Conservation (phyloP, 768 basidiomycete species). For the Wakefieldia striispora region DNA sequence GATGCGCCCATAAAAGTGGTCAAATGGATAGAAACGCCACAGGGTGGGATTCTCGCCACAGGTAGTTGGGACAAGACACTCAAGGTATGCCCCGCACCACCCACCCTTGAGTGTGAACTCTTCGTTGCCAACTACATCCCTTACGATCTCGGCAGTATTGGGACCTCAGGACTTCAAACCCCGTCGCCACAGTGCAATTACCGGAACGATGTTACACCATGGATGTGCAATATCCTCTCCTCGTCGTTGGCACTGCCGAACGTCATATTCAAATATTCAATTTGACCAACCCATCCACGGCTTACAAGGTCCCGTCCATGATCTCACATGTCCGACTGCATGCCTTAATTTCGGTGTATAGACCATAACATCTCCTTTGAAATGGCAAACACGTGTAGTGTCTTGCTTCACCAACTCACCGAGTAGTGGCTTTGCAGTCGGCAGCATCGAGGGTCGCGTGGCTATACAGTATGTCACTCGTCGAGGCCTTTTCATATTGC, state of each 20-base stretch:
- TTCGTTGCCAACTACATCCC: not conserved
- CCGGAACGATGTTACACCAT: slow-evolving; percentile 90
- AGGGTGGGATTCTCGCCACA: slow-evolving; percentile 77
- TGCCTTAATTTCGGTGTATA: slow-evolving; percentile 29
- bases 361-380: slow-evolving; percentile 83
- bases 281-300: slow-evolving; percentile 72
- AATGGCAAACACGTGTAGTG: slow-evolving; percentile 89
- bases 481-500: not conserved
- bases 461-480: slow-evolving; percentile 81
- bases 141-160: slow-evolving; percentile 63
- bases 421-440: slow-evolving; percentile 75
- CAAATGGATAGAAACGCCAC: slow-evolving; percentile 75
- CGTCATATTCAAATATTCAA: slow-evolving; percentile 90
- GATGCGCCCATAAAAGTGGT: slow-evolving; percentile 86
- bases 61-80: slow-evolving; percentile 98
- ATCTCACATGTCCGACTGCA: slow-evolving; percentile 1
- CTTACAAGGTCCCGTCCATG: slow-evolving; percentile 61
- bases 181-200: slow-evolving; percentile 77
- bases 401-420: slow-evolving; percentile 73
- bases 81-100: slow-evolving; percentile 52
- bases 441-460: slow-evolving; percentile 87
- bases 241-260: slow-evolving; percentile 93
- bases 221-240: slow-evolving; percentile 75
- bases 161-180: slow-evolving; percentile 78
- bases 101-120: not conserved